Evolutionary conservation across 2,329 filamentous ascomycete species (phyloP).

Genomic region (Plenodomus lindquistii): DNA sequence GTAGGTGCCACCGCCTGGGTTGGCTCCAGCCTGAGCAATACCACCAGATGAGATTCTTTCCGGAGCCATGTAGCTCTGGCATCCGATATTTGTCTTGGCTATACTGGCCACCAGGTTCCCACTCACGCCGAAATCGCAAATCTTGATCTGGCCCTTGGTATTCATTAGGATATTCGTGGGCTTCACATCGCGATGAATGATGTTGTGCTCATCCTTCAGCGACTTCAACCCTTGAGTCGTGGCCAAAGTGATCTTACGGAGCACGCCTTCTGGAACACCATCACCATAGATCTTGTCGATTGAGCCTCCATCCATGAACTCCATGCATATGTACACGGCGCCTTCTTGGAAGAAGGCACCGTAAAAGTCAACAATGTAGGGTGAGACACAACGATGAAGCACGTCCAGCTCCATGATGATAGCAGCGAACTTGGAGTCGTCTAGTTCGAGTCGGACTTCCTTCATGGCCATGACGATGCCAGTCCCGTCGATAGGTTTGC

Average conservation of each 20-base stretch:
- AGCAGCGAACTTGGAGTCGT: constrained; percentile 94
- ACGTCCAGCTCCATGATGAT: constrained; percentile 98
- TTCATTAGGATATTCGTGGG: constrained; percentile 98
- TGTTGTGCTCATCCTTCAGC: constrained; percentile 97
- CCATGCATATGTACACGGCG: constrained; percentile 98
- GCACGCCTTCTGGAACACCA: constrained; percentile 83
- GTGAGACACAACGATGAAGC: constrained; percentile 89
- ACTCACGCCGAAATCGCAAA: constrained; percentile 97
- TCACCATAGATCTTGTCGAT: constrained; percentile 94
- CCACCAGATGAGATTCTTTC: constrained; percentile 90
- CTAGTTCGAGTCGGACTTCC: constrained; percentile 91
- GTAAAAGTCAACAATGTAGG: constrained; percentile 98
- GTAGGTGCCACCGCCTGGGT: constrained; percentile 79
- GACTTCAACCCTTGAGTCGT: constrained; percentile 91
- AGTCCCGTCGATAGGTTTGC: constrained; percentile 55
- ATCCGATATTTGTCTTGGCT: constrained; percentile 97
- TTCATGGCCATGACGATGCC: constrained; percentile 99
- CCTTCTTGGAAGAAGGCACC: constrained; percentile 99
- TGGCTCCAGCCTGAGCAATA: constrained; percentile 70
- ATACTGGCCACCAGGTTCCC: constrained; percentile 97
- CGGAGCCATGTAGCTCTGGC: constrained; percentile 98
- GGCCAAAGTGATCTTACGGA: constrained; percentile 87
- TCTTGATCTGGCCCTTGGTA: constrained; percentile 88
- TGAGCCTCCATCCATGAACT: constrained; percentile 98
- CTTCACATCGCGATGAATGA: constrained; percentile 98